Evolutionary conservation across 208 protist species (phyloP).

Genomic region (Leishmania major): DNA sequence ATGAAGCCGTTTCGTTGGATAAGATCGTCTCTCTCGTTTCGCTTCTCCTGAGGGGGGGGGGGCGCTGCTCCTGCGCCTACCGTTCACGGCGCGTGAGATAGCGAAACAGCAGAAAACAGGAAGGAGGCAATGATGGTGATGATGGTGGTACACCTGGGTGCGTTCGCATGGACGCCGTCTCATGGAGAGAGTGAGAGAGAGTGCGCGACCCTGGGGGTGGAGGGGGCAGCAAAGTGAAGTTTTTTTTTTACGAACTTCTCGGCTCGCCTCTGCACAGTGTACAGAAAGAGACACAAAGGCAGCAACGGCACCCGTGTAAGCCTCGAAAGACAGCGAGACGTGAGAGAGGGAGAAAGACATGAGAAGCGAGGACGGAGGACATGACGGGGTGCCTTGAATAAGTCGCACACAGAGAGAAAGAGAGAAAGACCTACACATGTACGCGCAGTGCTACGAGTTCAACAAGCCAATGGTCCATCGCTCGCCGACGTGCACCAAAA

Average conservation of each 20-base stretch:
- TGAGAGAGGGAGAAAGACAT: not conserved
- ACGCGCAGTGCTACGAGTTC: not conserved
- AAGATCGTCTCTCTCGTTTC: not conserved
- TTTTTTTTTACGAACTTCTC: too few relatives aligned
- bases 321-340: not conserved
- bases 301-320: too few relatives aligned
- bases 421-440: not conserved
- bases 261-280: too few relatives aligned
- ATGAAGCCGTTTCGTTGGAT: not conserved
- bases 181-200: not conserved
- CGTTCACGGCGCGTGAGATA: not conserved
- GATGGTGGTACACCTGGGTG: not conserved
- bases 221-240: too few relatives aligned
- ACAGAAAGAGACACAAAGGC: too few relatives aligned
- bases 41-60: not conserved
- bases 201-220: not conserved
- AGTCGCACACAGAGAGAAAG: not conserved
- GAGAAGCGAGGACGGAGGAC: not conserved
- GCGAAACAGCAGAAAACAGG: not conserved
- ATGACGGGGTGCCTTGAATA: not conserved
- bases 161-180: not conserved
- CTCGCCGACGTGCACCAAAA: not conserved
- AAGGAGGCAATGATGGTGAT: not conserved
- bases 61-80: not conserved
- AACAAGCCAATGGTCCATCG: not conserved